These are phyloP conservation scores for Yarrowia keelungensis DNA, from an alignment of 805 yeast species.

Conservation along the genomic window DNA sequence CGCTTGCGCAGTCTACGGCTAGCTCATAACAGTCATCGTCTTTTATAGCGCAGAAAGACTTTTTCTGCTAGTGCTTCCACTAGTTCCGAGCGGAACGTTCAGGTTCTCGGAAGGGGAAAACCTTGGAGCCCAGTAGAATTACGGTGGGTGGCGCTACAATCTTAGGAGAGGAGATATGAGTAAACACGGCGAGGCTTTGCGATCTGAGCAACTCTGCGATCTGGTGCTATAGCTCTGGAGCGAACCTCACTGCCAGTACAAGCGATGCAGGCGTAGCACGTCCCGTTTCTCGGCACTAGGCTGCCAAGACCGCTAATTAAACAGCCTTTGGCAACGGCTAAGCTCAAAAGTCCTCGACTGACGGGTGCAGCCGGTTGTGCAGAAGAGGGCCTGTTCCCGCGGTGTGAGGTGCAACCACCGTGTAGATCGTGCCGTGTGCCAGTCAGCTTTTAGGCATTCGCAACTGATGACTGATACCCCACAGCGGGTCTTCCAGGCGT, in stretches of 20 bases:
- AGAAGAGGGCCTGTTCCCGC: not conserved
- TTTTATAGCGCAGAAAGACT: not conserved
- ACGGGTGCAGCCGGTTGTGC: not conserved
- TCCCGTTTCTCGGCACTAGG: no score
- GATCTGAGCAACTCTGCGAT: not conserved
- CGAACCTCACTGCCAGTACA: no score
- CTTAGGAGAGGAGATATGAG: not conserved
- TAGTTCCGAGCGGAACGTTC: not conserved
- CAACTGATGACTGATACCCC: not conserved
- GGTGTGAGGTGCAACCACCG: no score
- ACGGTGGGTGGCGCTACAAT: not conserved
- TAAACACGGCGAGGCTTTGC: not conserved
- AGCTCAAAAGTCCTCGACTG: slow-evolving; percentile 11
- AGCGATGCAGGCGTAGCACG: no score
- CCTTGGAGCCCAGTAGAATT: not conserved
- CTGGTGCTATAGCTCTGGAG: not conserved
- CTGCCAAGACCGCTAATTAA: not conserved
- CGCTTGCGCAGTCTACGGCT: no score
- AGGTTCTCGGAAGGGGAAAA: not conserved
- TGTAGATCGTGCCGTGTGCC: slow-evolving; percentile 23
- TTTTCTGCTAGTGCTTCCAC: not conserved
- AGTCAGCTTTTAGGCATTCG: not conserved
- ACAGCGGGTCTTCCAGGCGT: not conserved
- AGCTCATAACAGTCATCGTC: not conserved
- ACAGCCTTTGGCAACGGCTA: slow-evolving; percentile 11